Evolutionary conservation across 768 basidiomycete species (phyloP).

Genomic region (Hygrocybe punicea): DNA sequence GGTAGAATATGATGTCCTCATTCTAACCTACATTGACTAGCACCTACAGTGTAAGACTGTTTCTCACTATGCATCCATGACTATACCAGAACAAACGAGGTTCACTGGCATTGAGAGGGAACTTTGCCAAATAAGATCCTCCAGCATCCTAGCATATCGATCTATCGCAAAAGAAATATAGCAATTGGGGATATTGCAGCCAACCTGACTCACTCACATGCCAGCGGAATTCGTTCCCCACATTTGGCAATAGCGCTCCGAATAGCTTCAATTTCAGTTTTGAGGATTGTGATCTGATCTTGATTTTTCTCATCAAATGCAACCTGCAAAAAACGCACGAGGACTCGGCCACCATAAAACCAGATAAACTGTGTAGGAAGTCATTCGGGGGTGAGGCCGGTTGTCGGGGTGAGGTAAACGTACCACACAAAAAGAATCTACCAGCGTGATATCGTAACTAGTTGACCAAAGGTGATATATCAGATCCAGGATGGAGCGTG

Average conservation of each 20-base stretch:
- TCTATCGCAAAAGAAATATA: background rate
- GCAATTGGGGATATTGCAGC: background rate
- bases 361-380: slow-evolving; percentile 51
- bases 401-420: slow-evolving; percentile 18
- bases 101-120: too few species aligned
- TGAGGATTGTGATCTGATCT: slow-evolving; percentile 57
- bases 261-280: slow-evolving; percentile 65
- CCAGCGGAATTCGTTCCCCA: slow-evolving; percentile 65
- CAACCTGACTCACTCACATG: slow-evolving; percentile 37
- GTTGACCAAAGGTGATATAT: slow-evolving; percentile 66
- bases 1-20: too few species aligned
- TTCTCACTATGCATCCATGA: too few species aligned
- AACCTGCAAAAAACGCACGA: slow-evolving; percentile 63
- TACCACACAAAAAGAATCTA: slow-evolving; percentile 71
- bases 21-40: too few species aligned
- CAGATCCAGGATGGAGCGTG: slow-evolving; percentile 63
- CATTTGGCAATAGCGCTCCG: slow-evolving; percentile 56
- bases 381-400: background rate
- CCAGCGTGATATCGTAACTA: slow-evolving; percentile 65
- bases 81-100: too few species aligned
- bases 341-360: slow-evolving; percentile 64
- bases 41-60: too few species aligned
- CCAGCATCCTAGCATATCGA: slow-evolving; percentile 56
- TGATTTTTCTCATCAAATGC: slow-evolving; percentile 54
- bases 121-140: slow-evolving; percentile 37